These are phyloP conservation scores for Fusarium sp. DNA, from an alignment of 2,329 filamentous ascomycete genomes.

Conservation along the genomic window DNA sequence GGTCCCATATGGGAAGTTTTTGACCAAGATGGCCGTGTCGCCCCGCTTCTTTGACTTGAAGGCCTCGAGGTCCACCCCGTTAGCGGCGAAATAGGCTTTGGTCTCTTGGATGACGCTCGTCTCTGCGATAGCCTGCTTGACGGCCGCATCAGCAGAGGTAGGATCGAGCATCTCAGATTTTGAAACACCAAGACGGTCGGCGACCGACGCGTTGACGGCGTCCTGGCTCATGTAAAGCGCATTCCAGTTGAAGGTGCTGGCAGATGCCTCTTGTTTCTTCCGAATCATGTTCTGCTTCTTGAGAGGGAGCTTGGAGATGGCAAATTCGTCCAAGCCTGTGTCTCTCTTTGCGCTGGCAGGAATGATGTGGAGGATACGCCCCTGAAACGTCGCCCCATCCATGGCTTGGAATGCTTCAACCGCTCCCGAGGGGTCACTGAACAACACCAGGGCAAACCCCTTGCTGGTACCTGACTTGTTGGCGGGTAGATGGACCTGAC, in stretches of 20 bases:
- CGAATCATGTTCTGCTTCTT: conserved; percentile 95
- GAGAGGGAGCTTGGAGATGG: conserved; percentile 88
- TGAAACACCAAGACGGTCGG: conserved; percentile 85
- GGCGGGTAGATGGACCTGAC: conserved; percentile 86
- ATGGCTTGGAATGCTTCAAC: conserved; percentile 81
- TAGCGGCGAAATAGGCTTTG: conserved; percentile 87
- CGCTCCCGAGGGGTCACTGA: conserved; percentile 76
- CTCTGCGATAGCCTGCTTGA: conserved; percentile 97
- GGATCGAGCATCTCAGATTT: conserved; percentile 95
- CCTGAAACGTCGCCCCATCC: conserved; percentile 91
- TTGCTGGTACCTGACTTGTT: conserved; percentile 81
- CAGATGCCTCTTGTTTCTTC: conserved; percentile 83
- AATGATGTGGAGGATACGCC: conserved; percentile 89
- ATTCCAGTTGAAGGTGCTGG: conserved; percentile 94
- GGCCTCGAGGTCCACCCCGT: conserved; percentile 91
- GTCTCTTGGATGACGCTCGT: conserved; percentile 97
- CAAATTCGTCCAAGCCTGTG: conserved; percentile 85
- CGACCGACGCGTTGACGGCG: conserved; percentile 90
- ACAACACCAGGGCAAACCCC: conserved; percentile 91
- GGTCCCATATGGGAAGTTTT: conserved; percentile 92
- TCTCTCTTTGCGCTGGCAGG: conserved; percentile 86
- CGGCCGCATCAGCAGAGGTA: conserved; percentile 92
- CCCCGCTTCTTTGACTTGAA: conserved; percentile 89
- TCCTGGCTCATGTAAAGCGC: conserved; percentile 99
- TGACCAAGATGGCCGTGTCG: conserved; percentile 88